phyloP scores from a whole-genome alignment of 1,139 yeast genomes.

The Suhomyces wounanorum region DNA sequence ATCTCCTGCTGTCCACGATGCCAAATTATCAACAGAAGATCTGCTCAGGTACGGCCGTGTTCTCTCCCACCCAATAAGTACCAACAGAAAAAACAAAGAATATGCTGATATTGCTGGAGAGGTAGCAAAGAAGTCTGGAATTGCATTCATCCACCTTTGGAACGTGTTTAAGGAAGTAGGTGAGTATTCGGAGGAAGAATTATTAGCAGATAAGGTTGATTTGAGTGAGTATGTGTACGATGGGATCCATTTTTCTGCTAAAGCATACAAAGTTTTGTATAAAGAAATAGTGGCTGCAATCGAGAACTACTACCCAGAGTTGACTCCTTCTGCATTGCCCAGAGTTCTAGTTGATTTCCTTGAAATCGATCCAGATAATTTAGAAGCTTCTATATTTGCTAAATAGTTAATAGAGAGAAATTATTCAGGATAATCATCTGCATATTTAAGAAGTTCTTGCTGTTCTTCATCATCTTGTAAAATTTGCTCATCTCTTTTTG shows the following conservation, averaged over 20 bases:
- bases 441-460: not conserved
- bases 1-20: constrained; percentile 65
- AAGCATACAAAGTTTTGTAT: constrained; percentile 58
- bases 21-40: constrained; percentile 11
- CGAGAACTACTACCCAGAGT: constrained; percentile 47
- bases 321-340: constrained; percentile 38
- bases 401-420: not conserved
- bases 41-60: constrained; percentile 12
- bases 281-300: constrained; percentile 44
- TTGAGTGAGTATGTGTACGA: constrained; percentile 38
- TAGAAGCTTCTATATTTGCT: constrained; percentile 6
- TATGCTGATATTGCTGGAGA: constrained; percentile 53
- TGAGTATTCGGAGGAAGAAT: constrained; percentile 19
- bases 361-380: constrained; percentile 11
- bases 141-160: constrained; percentile 60
- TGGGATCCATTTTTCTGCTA: constrained; percentile 69
- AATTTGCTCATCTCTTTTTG: constrained; percentile 14
- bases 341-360: constrained; percentile 32
- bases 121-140: constrained; percentile 45
- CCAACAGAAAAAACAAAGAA: constrained; percentile 31
- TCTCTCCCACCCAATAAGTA: constrained; percentile 19
- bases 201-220: constrained; percentile 15
- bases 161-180: constrained; percentile 37
- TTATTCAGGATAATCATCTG: not conserved
- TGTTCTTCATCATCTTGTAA: not conserved